phyloP scores from a whole-genome alignment of 768 basidiomycete species.

The Phaeolepiota aurea region DNA sequence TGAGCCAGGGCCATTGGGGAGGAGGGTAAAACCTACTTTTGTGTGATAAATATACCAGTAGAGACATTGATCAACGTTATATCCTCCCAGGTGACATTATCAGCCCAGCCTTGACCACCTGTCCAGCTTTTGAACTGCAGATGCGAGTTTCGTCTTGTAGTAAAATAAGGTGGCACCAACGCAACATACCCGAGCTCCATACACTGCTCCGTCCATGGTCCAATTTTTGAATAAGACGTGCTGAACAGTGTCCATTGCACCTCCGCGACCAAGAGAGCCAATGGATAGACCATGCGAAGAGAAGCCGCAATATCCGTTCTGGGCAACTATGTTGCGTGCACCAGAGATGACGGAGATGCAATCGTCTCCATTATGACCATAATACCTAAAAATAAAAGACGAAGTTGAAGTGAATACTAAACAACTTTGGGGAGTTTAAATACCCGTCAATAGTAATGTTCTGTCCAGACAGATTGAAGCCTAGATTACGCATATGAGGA shows the following conservation, averaged over 20 bases:
- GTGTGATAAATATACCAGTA: constrained; percentile 37
- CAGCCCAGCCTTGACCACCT: constrained; percentile 36
- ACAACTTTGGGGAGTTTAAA: neutral
- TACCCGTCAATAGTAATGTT: constrained; percentile 32
- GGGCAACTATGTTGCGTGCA: constrained; percentile 32
- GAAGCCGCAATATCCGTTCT: constrained; percentile 36
- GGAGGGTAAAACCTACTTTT: constrained; percentile 31
- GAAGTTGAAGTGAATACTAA: neutral
- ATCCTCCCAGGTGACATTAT: constrained; percentile 40
- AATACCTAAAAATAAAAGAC: constrained; percentile 16
- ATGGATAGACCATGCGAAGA: constrained; percentile 41
- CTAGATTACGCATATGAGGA: constrained; percentile 7
- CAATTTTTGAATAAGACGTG: constrained; percentile 40
- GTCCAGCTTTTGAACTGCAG: constrained; percentile 39
- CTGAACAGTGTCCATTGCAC: constrained; percentile 29
- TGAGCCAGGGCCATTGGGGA: neutral
- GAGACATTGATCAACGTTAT: constrained; percentile 34
- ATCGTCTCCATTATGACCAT: constrained; percentile 40
- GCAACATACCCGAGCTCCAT: constrained; percentile 28
- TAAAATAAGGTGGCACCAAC: neutral
- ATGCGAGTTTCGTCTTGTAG: constrained; percentile 1
- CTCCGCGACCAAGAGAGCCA: constrained; percentile 33
- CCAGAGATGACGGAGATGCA: constrained; percentile 40
- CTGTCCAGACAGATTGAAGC: constrained; percentile 28
- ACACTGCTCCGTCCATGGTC: constrained; percentile 41